Base-by-base conservation (phyloP, 2,329 filamentous ascomycete species). In the Claviceps spartinae region DNA sequence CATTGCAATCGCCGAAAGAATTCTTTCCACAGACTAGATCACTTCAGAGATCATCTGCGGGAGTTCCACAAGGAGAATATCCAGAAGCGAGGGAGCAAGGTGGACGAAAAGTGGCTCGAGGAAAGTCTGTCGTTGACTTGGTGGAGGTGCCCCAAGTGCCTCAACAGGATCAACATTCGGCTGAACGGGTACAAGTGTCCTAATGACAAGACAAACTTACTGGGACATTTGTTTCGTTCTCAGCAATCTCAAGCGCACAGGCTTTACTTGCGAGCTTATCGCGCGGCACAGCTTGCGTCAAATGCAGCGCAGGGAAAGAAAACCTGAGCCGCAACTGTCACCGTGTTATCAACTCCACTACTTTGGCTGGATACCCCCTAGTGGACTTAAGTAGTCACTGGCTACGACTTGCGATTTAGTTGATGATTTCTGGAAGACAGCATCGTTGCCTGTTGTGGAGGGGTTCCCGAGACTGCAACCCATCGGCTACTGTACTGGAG, bases 101-200 rank as follows among this genome's bases (percentile, higher is more conserved):
- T 63, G 52, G 60, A 63, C 42, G 63, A 65, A 40, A 66, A 65
- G 55, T 73, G 69, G 70, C 58, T 69, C 46, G 59, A 67, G 9
- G 64, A 60, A 47, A 68, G 72, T 50, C 59, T 72, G 36, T 62
- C 67, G 22, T 54, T 54, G 2, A 63, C 58, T 2, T 79, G 75
- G 75, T 81, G 75, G 75, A 70, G 77, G 38, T 81, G 77, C 63
- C 66, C 69, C 48, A 72, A 72, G 54, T 80, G 77, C 58, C 69
- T 81, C 47, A 58, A 58, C 54, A 66, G 75, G 42, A 70, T 78
- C 50, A 56, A 62, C 50, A 62, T 75, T 54, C 62, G 64, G 18
- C 60, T 62, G 48, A 54, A 67, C 38, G 68, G 67, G 22, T 78
- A 69, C 58, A 65, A 69, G 44, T 81, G 77, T 60, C 63, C 66